These are phyloP conservation scores for Vigna radiata DNA, from an alignment of 306 rosid species.

Conservation along the genomic window DNA sequence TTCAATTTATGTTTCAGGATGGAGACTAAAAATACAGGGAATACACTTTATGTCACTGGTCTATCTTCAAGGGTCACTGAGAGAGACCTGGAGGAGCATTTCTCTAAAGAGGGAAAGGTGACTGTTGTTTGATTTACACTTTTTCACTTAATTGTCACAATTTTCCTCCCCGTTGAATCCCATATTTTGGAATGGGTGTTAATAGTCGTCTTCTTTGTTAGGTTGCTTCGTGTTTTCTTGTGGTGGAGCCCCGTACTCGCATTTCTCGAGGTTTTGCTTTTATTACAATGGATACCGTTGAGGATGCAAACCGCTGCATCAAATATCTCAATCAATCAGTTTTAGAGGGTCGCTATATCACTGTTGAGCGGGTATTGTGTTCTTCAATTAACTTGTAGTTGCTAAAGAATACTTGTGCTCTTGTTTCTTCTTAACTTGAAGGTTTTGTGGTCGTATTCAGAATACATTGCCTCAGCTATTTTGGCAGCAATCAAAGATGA, in stretches of 20 bases:
- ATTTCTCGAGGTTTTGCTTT: constrained; percentile 98
- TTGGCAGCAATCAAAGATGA: constrained; percentile 99
- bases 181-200: constrained; percentile 8
- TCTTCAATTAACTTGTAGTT: constrained; percentile 39
- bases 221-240: constrained; percentile 98
- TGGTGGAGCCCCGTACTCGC: constrained; percentile 89
- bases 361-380: constrained; percentile 88
- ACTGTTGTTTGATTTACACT: constrained; percentile 14
- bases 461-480: constrained; percentile 90
- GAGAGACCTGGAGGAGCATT: constrained; percentile 90
- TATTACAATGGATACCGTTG: constrained; percentile 79
- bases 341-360: constrained; percentile 92
- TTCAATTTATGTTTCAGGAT: constrained; percentile 48
- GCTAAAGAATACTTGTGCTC: constrained; percentile 39
- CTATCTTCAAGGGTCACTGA: constrained; percentile 90
- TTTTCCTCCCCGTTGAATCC: neutral
- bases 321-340: constrained; percentile 95
- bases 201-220: constrained; percentile 39
- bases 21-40: constrained; percentile 67
- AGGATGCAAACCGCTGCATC: constrained; percentile 86
- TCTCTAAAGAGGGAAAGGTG: constrained; percentile 95
- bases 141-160: neutral
- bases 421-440: constrained; percentile 73
- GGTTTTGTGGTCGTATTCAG: constrained; percentile 98
- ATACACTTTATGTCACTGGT: constrained; percentile 94